Evolutionary conservation across 345 rosid species (phyloP).

Genomic region (Zanthoxylum bungeanum): DNA sequence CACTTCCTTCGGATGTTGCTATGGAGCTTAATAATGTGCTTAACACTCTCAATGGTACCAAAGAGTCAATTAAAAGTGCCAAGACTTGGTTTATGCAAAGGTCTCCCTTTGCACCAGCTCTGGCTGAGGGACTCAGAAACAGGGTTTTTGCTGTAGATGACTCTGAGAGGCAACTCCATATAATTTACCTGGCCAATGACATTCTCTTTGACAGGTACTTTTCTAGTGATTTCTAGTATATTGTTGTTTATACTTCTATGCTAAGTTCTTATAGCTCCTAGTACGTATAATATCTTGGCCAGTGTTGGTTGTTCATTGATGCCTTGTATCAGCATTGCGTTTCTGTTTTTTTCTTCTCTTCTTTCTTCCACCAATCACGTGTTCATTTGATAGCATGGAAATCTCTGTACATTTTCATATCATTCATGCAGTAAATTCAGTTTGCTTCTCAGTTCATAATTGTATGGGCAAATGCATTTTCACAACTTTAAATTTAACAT

Average conservation of each 20-base stretch:
- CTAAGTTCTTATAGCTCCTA: not conserved
- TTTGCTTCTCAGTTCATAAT: not conserved
- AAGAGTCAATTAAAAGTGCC: slow-evolving; percentile 96
- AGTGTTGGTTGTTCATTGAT: not conserved
- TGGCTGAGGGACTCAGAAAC: slow-evolving; percentile 88
- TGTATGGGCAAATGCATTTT: not conserved
- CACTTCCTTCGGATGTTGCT: slow-evolving; percentile 87
- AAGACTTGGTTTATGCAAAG: slow-evolving; percentile 99
- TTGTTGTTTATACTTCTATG: not conserved
- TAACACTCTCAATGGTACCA: slow-evolving; percentile 84
- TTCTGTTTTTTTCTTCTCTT: not conserved
- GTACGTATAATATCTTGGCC: not conserved
- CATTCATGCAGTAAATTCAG: not conserved
- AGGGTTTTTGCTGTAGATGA: slow-evolving; percentile 82
- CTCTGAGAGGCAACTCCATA: slow-evolving; percentile 89
- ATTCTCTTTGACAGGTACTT: slow-evolving; percentile 93
- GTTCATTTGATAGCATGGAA: not conserved
- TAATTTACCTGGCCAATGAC: slow-evolving; percentile 91
- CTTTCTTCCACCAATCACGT: not conserved
- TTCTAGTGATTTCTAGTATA: not conserved
- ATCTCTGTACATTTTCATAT: not conserved
- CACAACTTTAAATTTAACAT: not conserved
- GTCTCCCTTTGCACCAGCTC: slow-evolving; percentile 89
- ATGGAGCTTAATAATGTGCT: slow-evolving; percentile 71
- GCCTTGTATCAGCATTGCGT: not conserved